Base-by-base conservation (phyloP, 495 filamentous ascomycete species). In the Aspergillus taichungensis region DNA sequence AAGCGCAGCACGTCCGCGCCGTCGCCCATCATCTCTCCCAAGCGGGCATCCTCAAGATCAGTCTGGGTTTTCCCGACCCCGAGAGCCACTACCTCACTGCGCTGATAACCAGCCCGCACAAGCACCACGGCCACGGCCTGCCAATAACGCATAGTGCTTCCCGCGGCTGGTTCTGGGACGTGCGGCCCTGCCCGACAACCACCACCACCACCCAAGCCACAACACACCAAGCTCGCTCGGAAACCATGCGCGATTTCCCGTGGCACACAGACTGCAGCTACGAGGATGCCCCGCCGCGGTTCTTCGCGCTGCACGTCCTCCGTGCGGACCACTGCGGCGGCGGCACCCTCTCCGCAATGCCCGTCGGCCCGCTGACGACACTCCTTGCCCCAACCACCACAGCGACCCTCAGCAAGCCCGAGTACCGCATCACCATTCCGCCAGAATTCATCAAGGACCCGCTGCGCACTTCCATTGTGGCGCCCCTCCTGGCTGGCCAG, bases 241-340 rank as follows among this genome's bases (percentile, higher is more conserved):
- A 69, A 40, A 69, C 66, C 6, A 56, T 50, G 37, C 5, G 47
- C 9, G 42, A 45, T 8, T 68, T 73, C 35, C 49, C 55, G n/a
- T 71, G 69, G 69, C 69, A 72, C 43, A 66, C 65, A 18, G 68
- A 71, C 40, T 64, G 65, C 31, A 66, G 66, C 32, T 72, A 65
- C 35, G 68, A 71, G 33, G 29, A 42, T 0, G 7, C 18, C 3
- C 66, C 66, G 3, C 66, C 66, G 6, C 51, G 49, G 30, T 72
- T 51, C 39, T 68, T 72, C 51, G 66, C 55, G 1, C 58, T 72
- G 5, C 66, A 72, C 28, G 54, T 71, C 9, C 39, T 72, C 7
- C 64, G 56, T 9, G 39, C 54, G 1, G 68, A 72, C 38, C 47
- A 43, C 6, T 56, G 47, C 28, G 67, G 64, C 8, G 68, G 68